Evolutionary conservation across 192 early-diverging fungal species (phyloP).

Genomic region (Coemansia javaensis): DNA sequence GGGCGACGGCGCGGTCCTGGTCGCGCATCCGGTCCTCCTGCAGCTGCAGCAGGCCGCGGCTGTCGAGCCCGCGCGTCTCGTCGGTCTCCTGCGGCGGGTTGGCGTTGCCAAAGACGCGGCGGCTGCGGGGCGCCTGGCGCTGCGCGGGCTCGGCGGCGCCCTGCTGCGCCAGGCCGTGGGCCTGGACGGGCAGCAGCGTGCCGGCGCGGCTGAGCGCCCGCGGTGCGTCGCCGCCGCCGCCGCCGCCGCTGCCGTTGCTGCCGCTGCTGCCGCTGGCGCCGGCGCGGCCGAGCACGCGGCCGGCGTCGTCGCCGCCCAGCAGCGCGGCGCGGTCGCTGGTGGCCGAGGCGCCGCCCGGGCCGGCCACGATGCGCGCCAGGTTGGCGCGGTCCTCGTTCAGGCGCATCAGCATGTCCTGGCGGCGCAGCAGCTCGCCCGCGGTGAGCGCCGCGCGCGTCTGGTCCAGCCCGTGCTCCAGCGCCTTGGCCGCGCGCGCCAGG

Average conservation of each 20-base stretch:
- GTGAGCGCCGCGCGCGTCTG: slow-evolving; percentile 33
- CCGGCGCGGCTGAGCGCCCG: too few species aligned
- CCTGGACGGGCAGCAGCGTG: slow-evolving; percentile 14
- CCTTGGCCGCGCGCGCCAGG: slow-evolving; percentile 51
- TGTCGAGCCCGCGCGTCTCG: slow-evolving; percentile 71
- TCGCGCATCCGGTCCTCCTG: slow-evolving; percentile 74
- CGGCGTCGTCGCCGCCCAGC: slow-evolving; percentile 13
- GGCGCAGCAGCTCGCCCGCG: slow-evolving; percentile 68
- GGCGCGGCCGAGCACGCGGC: slow-evolving; percentile 29
- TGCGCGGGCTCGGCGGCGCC: slow-evolving; percentile 1
- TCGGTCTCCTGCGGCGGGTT: slow-evolving; percentile 69
- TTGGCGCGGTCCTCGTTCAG: slow-evolving; percentile 67
- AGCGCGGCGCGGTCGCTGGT: slow-evolving; percentile 26
- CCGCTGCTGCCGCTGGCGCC: too few species aligned
- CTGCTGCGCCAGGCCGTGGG: slow-evolving; percentile 19
- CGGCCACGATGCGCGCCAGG: slow-evolving; percentile 57
- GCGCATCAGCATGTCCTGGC: slow-evolving; percentile 71
- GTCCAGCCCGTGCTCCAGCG: slow-evolving; percentile 53
- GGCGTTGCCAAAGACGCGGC: slow-evolving; percentile 70
- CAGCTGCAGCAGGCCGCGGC: slow-evolving; percentile 65
- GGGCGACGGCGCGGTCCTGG: slow-evolving; percentile 75
- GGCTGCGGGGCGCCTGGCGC: slow-evolving; percentile 27
- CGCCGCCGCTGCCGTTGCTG: not conserved
- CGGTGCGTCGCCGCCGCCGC: too few species aligned
- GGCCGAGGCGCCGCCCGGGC: slow-evolving; percentile 19